Evolutionary conservation across 345 rosid species (phyloP).

Genomic region (Turnera subulata): DNA sequence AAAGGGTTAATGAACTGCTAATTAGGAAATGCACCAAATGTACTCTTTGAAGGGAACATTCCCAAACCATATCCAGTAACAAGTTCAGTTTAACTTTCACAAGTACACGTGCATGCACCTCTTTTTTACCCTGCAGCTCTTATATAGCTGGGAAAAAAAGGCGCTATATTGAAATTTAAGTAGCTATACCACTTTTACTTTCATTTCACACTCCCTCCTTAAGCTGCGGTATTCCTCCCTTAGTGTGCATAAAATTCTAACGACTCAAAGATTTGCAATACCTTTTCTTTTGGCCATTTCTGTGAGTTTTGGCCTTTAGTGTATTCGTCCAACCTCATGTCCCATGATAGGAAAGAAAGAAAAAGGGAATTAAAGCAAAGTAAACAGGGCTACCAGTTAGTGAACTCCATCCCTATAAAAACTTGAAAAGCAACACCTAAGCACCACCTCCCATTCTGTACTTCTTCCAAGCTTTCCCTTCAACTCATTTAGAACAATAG

Average conservation of each 20-base stretch:
- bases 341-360: constrained; percentile 20
- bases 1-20: no score
- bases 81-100: constrained; percentile 1
- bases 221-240: neutral
- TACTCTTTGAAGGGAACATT: neutral
- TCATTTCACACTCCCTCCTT: no score
- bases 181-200: constrained; percentile 16
- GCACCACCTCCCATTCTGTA: neutral
- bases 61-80: neutral
- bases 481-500: neutral
- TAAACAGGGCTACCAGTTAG: neutral
- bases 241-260: constrained; percentile 12
- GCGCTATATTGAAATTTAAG: neutral
- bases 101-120: constrained; percentile 8
- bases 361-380: constrained; percentile 4
- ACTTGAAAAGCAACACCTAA: constrained; percentile 5
- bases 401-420: constrained; percentile 26
- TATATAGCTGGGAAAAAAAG: constrained; percentile 3
- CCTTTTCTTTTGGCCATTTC: constrained; percentile 14
- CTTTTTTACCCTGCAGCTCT: neutral
- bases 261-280: constrained; percentile 8
- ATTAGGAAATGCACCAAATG: neutral
- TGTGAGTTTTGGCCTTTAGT: constrained; percentile 28
- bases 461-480: neutral
- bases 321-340: constrained; percentile 26